These are phyloP conservation scores for Lactarius evosmus DNA, from an alignment of 768 basidiomycete genomes.

Conservation along the genomic window DNA sequence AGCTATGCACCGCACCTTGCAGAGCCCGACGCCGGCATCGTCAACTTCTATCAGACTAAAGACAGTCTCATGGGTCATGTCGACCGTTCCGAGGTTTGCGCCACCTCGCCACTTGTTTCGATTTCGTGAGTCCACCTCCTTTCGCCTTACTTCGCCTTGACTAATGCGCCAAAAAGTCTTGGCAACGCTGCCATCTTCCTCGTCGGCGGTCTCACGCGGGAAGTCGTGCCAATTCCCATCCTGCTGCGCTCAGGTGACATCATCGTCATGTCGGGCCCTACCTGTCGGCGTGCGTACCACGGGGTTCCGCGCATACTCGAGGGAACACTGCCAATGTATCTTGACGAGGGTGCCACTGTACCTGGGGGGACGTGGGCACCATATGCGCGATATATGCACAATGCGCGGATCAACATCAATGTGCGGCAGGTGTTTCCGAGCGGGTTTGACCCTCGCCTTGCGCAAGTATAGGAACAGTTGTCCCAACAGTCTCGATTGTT, in stretches of 20 bases:
- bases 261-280: conserved; percentile 88
- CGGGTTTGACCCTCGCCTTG: conserved; percentile 46
- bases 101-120: conserved; percentile 88
- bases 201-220: conserved; percentile 79
- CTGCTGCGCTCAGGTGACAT: conserved; percentile 89
- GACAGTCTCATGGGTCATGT: conserved; percentile 97
- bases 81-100: conserved; percentile 93
- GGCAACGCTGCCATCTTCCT: conserved; percentile 90
- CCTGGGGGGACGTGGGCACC: conserved; percentile 49
- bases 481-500: neutral
- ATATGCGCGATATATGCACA: conserved; percentile 61
- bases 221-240: conserved; percentile 72
- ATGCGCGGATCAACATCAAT: conserved; percentile 85
- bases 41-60: conserved; percentile 91
- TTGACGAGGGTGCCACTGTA: conserved; percentile 32
- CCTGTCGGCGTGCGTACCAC: conserved; percentile 86
- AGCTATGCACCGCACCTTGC: conserved; percentile 2
- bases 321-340: conserved; percentile 65
- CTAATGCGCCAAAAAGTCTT: conserved; percentile 47
- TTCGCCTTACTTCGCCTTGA: neutral
- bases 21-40: conserved; percentile 96
- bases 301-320: conserved; percentile 90
- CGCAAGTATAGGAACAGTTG: neutral
- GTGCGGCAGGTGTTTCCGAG: conserved; percentile 86
- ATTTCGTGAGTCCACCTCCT: conserved; percentile 66